Conservation (phyloP, 164 flowering plant species). For the Houttuynia cordata region DNA sequence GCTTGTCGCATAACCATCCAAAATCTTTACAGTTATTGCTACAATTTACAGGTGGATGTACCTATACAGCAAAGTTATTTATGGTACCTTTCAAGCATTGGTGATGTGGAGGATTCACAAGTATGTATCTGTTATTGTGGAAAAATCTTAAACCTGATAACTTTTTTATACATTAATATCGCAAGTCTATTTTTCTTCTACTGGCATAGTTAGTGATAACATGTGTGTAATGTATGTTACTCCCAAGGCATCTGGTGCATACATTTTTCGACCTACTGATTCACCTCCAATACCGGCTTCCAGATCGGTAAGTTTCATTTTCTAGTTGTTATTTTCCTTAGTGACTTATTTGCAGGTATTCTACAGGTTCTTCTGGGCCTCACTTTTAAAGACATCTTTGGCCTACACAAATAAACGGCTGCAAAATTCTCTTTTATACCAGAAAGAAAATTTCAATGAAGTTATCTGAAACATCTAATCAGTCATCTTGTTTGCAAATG, state of each 20-base stretch:
- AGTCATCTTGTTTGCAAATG: too few species aligned
- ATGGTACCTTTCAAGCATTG: constrained; percentile 65
- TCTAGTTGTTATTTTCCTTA: too few species aligned
- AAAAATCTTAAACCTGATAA: background rate
- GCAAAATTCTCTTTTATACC: too few species aligned
- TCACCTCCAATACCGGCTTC: constrained; percentile 35
- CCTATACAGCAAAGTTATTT: constrained; percentile 76
- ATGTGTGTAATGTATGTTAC: background rate
- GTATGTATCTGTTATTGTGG: constrained; percentile 17
- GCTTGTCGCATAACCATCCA: background rate
- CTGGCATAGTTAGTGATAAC: too few species aligned
- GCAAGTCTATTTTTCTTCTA: too few species aligned
- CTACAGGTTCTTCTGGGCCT: too few species aligned
- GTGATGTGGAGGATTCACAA: constrained; percentile 39
- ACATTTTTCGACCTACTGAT: constrained; percentile 65
- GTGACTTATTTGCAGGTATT: too few species aligned
- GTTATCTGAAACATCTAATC: too few species aligned
- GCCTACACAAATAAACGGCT: too few species aligned
- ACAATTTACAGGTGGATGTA: constrained; percentile 43
- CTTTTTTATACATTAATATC: background rate
- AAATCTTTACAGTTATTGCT: background rate
- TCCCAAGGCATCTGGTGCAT: constrained; percentile 72
- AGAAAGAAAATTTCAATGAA: too few species aligned
- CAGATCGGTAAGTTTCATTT: constrained; percentile 41
- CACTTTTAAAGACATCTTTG: too few species aligned